phyloP scores from a whole-genome alignment of 1,139 yeast species.

The Arxiozyma bovina region DNA sequence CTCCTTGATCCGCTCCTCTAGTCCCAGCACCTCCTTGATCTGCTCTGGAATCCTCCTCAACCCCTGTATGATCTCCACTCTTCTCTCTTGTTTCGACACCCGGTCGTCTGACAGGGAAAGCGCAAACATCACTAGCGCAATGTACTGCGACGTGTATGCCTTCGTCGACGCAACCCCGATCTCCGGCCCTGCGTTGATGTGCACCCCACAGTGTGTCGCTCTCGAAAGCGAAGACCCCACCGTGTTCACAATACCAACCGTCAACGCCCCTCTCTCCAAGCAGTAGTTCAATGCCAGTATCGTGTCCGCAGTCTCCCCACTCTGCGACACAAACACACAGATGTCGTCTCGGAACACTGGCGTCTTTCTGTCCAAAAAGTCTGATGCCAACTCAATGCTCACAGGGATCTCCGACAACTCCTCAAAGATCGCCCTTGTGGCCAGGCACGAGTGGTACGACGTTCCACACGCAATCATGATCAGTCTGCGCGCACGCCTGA shows the following conservation, averaged over 20 bases:
- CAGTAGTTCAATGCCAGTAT: conserved; percentile 93
- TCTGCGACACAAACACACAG: conserved; percentile 94
- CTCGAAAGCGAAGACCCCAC: conserved; percentile 97
- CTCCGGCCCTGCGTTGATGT: conserved; percentile 98
- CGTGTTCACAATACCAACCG: conserved; percentile 89
- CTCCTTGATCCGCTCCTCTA: conserved; percentile 65
- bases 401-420: conserved; percentile 96
- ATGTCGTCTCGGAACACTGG: conserved; percentile 98
- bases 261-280: conserved; percentile 92
- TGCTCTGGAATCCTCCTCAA: conserved; percentile 78
- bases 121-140: conserved; percentile 96
- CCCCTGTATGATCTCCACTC: conserved; percentile 79
- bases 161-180: conserved; percentile 99
- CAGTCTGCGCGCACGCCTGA: conserved; percentile 89
- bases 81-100: conserved; percentile 66
- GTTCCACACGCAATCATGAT: conserved; percentile 99
- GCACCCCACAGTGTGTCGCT: conserved; percentile 98
- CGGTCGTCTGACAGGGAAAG: conserved; percentile 88
- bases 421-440: conserved; percentile 92
- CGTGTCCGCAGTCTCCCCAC: conserved; percentile 99
- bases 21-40: conserved; percentile 63
- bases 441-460: conserved; percentile 95
- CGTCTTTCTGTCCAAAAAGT: conserved; percentile 87
- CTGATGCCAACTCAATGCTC: conserved; percentile 92
- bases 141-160: conserved; percentile 96